phyloP scores from a whole-genome alignment of 2,329 filamentous ascomycete species.

The Penicillium sp. region DNA sequence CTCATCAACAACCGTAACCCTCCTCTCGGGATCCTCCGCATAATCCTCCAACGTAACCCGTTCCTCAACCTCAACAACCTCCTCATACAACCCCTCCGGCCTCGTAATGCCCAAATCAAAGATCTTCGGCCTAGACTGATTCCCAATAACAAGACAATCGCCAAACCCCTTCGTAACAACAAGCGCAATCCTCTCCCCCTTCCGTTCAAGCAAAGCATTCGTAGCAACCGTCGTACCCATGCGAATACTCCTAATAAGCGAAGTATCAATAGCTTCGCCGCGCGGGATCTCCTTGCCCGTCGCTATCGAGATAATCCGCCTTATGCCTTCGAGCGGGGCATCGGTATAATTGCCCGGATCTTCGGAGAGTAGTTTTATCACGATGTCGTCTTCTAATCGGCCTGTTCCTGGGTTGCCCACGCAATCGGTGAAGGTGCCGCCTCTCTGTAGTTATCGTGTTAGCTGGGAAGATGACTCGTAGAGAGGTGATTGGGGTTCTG shows the following conservation, averaged over 20 bases:
- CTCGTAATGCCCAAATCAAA: constrained; percentile 88
- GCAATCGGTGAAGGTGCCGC: constrained; percentile 30
- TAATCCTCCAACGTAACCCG: constrained; percentile 90
- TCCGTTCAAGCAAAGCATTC: constrained; percentile 86
- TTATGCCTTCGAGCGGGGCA: constrained; percentile 88
- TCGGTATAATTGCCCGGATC: constrained; percentile 90
- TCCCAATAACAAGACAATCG: constrained; percentile 86
- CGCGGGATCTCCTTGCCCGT: constrained; percentile 75
- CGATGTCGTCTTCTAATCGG: constrained; percentile 66
- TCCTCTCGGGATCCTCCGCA: constrained; percentile 78
- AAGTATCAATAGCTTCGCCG: constrained; percentile 78
- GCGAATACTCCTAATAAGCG: constrained; percentile 83
- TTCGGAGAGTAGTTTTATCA: constrained; percentile 88
- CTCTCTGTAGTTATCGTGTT: constrained; percentile 18
- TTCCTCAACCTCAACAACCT: constrained; percentile 88
- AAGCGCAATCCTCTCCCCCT: constrained; percentile 85
- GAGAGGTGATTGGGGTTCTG: too few species aligned
- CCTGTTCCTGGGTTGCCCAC: constrained; percentile 61
- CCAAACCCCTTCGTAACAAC: constrained; percentile 86
- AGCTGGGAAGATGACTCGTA: background rate
- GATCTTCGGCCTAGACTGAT: constrained; percentile 86
- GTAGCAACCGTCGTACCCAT: constrained; percentile 97
- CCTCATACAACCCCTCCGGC: constrained; percentile 83
- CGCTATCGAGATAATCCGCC: constrained; percentile 81
- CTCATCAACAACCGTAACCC: constrained; percentile 52